These are phyloP conservation scores for Tilletia walkeri DNA, from an alignment of 1,284 basidiomycete genomes.

Conservation along the genomic window DNA sequence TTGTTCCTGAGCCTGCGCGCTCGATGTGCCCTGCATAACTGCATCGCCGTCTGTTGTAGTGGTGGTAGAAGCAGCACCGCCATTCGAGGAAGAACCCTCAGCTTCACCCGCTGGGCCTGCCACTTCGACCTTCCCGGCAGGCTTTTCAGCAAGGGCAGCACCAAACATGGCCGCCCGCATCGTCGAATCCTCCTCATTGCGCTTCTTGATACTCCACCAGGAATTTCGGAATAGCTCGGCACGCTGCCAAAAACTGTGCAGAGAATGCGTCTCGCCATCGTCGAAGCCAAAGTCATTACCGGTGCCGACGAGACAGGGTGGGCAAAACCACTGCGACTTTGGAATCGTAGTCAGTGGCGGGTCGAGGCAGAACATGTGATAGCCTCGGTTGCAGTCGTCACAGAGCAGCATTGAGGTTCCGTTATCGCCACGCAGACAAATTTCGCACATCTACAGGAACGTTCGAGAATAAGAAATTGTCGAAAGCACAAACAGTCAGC, in stretches of 20 bases:
- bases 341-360: slow-evolving; percentile 82
- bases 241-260: slow-evolving; percentile 86
- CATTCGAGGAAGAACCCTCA: no score
- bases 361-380: slow-evolving; percentile 93
- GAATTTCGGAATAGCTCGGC: slow-evolving; percentile 78
- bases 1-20: no score
- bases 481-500: no score
- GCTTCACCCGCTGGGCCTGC: not conserved
- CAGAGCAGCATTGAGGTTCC: slow-evolving; percentile 90
- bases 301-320: slow-evolving; percentile 83
- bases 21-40: no score
- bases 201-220: slow-evolving; percentile 64
- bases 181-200: slow-evolving; percentile 6
- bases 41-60: no score
- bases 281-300: slow-evolving; percentile 99
- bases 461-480: not conserved
- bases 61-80: no score
- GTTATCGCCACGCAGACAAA: slow-evolving; percentile 74
- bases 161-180: slow-evolving; percentile 12
- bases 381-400: slow-evolving; percentile 91
- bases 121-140: not conserved
- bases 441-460: slow-evolving; percentile 44
- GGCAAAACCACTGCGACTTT: slow-evolving; percentile 93
- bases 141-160: not conserved
- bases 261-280: slow-evolving; percentile 91